These are phyloP conservation scores for Pseudocercospora fijiensis DNA, from an alignment of 2,329 filamentous ascomycete genomes.

Conservation along the genomic window DNA sequence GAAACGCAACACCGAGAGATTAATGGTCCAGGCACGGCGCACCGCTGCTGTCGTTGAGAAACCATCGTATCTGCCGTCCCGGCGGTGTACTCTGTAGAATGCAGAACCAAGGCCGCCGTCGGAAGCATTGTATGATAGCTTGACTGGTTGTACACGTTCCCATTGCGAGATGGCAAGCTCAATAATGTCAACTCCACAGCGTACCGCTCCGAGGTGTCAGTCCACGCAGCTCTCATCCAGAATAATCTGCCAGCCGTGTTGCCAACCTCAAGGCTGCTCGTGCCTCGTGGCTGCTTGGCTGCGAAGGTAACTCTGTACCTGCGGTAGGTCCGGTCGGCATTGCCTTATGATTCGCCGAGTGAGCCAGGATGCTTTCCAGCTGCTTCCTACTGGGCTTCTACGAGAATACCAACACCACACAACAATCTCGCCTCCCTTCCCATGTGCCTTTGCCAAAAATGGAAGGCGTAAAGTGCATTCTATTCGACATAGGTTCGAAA, in stretches of 20 bases:
- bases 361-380: background rate
- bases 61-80: slow-evolving; percentile 11
- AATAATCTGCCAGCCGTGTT: background rate
- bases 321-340: background rate
- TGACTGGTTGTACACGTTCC: background rate
- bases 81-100: slow-evolving; percentile 9
- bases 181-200: background rate
- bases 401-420: slow-evolving; percentile 9
- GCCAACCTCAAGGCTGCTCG: background rate
- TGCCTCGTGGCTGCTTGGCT: background rate
- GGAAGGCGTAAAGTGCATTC: slow-evolving; percentile 36
- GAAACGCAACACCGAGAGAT: background rate
- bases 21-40: background rate
- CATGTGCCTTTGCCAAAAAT: slow-evolving; percentile 24
- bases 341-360: background rate
- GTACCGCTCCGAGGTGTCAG: background rate
- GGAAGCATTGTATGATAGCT: background rate
- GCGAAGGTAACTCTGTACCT: background rate
- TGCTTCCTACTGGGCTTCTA: background rate
- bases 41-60: slow-evolving; percentile 23
- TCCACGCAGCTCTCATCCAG: slow-evolving; percentile 5
- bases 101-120: background rate
- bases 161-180: background rate
- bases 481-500: slow-evolving; percentile 41
- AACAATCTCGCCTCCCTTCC: slow-evolving; percentile 4